phyloP scores from a whole-genome alignment of 805 yeast genomes.

The Cyberlindnera suaveolens region DNA sequence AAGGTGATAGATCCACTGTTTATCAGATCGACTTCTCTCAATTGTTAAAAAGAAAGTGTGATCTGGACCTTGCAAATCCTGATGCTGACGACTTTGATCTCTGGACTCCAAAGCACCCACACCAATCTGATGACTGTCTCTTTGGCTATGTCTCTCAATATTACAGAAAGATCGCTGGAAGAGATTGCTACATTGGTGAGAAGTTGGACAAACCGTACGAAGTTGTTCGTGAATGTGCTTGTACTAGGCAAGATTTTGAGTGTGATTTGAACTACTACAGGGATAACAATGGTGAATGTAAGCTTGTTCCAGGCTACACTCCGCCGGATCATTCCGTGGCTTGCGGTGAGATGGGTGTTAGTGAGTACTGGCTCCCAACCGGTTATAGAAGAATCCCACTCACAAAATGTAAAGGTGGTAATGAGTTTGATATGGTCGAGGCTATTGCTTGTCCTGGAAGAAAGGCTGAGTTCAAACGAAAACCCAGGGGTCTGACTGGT shows the following conservation, averaged over 20 bases:
- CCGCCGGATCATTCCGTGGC: constrained; percentile 59
- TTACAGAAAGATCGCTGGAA: constrained; percentile 50
- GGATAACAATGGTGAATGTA: constrained; percentile 77
- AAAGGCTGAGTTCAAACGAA: constrained; percentile 49
- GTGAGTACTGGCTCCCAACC: constrained; percentile 81
- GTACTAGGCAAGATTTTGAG: constrained; percentile 84
- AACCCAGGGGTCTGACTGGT: constrained; percentile 51
- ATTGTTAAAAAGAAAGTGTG: constrained; percentile 49
- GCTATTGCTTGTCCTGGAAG: constrained; percentile 86
- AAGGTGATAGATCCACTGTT: constrained; percentile 41
- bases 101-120: constrained; percentile 57
- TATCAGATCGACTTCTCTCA: constrained; percentile 53
- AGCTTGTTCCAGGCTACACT: constrained; percentile 64
- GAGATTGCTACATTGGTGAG: constrained; percentile 60
- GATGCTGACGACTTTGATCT: constrained; percentile 54
- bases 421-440: constrained; percentile 56
- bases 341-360: constrained; percentile 50
- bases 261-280: constrained; percentile 84
- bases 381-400: constrained; percentile 86
- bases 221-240: constrained; percentile 62
- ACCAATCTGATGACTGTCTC: constrained; percentile 45
- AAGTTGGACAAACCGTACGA: constrained; percentile 53
- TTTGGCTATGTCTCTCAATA: constrained; percentile 67
- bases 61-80: constrained; percentile 36
- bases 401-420: constrained; percentile 82